Percentiles rank a stretch among this genome's conserved stretches.
Conservation (phyloP, 164 flowering plant genomes). For the Magnolia changhungtana region DNA sequence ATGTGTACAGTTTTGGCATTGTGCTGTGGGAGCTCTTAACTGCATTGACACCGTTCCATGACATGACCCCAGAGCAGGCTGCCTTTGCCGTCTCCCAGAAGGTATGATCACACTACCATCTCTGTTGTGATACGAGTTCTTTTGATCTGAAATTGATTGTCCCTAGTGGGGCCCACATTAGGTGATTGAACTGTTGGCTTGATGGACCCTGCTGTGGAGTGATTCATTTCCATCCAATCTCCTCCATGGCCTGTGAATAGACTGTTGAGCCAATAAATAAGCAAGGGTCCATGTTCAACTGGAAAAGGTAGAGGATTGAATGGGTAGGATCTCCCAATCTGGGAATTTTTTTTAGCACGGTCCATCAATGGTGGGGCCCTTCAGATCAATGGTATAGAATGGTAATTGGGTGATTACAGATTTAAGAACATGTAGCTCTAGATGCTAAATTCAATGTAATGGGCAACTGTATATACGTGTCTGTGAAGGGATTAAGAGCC, state of each 20-base stretch:
- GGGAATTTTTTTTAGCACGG: no score
- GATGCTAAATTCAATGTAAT: no score
- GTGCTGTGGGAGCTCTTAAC: slow-evolving; percentile 96
- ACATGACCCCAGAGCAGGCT: slow-evolving; percentile 98
- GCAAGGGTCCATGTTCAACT: neutral
- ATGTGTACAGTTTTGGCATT: slow-evolving; percentile 93
- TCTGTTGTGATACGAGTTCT: neutral
- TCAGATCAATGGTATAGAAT: no score
- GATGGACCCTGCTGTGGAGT: neutral
- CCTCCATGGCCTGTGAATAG: neutral
- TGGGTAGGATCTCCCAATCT: neutral
- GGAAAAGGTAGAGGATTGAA: neutral
- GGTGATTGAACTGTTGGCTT: neutral
- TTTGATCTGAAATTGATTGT: neutral
- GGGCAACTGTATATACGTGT: no score
- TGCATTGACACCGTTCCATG: slow-evolving; percentile 80
- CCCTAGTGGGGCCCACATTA: neutral
- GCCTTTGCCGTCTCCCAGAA: slow-evolving; percentile 96
- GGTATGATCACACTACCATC: slow-evolving; percentile 35
- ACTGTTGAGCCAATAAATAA: neutral
- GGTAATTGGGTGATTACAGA: no score
- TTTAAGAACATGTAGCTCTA: no score
- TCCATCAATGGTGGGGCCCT: no score
- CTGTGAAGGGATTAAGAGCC: no score
- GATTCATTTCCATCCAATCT: neutral